Evolutionary conservation across 2,329 filamentous ascomycete genomes (phyloP).

Genomic region (Aspergillus quadrilineatus): DNA sequence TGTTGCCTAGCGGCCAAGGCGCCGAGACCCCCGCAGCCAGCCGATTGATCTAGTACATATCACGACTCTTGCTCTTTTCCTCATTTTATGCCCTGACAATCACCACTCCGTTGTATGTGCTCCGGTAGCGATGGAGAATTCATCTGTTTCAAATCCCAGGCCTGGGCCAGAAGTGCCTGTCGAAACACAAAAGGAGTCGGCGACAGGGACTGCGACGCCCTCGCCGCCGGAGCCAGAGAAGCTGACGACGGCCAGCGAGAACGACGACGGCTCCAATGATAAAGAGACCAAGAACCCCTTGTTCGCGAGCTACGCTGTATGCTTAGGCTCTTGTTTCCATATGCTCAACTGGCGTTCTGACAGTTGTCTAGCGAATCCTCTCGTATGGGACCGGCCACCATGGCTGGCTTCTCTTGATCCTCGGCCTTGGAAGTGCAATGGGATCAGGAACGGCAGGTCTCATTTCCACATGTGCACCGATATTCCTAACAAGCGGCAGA

Average conservation of each 20-base stretch:
- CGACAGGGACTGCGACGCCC: background rate
- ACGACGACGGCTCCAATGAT: background rate
- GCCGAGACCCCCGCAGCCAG: background rate
- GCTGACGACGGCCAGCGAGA: background rate
- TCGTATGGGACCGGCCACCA: constrained; percentile 19
- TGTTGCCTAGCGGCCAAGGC: background rate
- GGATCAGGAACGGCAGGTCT: constrained; percentile 26
- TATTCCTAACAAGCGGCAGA: constrained; percentile 5
- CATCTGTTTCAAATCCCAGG: background rate
- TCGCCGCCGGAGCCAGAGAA: background rate
- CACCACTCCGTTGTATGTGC: background rate
- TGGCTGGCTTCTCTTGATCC: constrained; percentile 12
- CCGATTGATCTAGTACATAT: background rate
- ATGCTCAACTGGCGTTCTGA: background rate
- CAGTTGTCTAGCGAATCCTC: constrained; percentile 13
- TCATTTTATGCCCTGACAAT: background rate
- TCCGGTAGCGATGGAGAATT: background rate
- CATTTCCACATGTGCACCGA: background rate
- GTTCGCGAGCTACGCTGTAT: constrained; percentile 4
- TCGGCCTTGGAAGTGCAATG: constrained; percentile 20
- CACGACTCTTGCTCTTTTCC: too few relatives aligned
- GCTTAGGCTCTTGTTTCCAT: background rate
- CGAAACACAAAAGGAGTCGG: background rate
- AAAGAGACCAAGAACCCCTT: background rate
- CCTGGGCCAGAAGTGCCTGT: too few relatives aligned